These are phyloP conservation scores for Tritrichomonas musculus DNA, from an alignment of 208 protist genomes.

Conservation along the genomic window DNA sequence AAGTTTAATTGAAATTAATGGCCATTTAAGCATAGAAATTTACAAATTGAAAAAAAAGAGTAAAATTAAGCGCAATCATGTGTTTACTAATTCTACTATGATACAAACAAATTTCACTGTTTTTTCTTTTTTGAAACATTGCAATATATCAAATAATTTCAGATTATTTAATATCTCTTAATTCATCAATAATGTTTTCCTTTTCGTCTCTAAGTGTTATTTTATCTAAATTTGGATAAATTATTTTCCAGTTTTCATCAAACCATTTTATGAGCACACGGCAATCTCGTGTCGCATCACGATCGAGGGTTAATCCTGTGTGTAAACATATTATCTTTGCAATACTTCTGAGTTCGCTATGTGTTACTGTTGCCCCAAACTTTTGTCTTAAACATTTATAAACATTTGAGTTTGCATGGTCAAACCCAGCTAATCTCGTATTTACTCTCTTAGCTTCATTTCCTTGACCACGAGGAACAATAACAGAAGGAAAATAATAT, in stretches of 20 bases:
- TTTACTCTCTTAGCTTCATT: neutral
- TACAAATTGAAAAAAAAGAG: too few species aligned
- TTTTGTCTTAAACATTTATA: neutral
- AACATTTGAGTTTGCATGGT: neutral
- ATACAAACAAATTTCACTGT: too few species aligned
- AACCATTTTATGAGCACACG: neutral
- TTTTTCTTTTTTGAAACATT: too few species aligned
- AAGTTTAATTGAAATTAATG: too few species aligned
- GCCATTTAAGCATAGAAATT: too few species aligned
- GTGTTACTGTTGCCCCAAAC: neutral
- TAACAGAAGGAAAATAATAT: too few species aligned
- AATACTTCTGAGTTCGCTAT: neutral
- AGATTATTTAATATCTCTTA: too few species aligned
- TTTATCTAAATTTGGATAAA: neutral
- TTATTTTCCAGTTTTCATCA: neutral
- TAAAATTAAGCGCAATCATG: too few species aligned
- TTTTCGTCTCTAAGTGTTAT: neutral
- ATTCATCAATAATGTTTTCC: neutral
- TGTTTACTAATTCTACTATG: too few species aligned
- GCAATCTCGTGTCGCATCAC: neutral
- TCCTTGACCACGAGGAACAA: neutral
- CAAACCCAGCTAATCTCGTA: neutral
- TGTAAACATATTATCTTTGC: neutral
- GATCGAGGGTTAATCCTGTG: neutral
- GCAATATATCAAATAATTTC: too few species aligned